Base-by-base conservation (phyloP, 345 rosid species). In the Boechera divaricarpa region DNA sequence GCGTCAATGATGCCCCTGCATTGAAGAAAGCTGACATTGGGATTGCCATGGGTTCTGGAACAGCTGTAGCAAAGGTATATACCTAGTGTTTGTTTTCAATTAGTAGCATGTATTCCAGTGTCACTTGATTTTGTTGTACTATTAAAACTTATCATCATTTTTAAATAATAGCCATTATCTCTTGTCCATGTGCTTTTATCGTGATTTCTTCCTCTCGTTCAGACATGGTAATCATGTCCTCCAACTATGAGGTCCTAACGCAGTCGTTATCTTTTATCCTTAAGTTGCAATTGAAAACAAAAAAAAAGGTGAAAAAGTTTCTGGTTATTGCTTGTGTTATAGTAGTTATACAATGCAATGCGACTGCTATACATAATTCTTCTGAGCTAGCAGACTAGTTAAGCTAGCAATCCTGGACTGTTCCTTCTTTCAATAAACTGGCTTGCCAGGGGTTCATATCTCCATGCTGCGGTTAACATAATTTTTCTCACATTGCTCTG, bases 21-120 rank as follows among this genome's bases (percentile, higher is more conserved):
- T 74, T 95, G 39, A 95, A 90, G 87, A 95, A 92, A 86, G 98
- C 99, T 70, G 88, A 95, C 80, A 95, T 95, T 71, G 99, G 99
- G 75, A 87, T 95, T 82, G 99, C 99, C 54, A 95, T 95, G 98
- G 99, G 99, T 80, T 95, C 99, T 80, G 99, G 98, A 82, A 95
- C 98, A 77, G 97, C 98, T 55, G 99, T 92, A 82, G 99, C 99
- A 61, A 95, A 95, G 98, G 99, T 95, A 83, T 38, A 36, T 12
- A 5, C 57, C 69, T 21, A 54, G 24, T 55, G 36, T 60, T 66
- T 61, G 35, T 41, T 64, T 58, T 29, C 44, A 48, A 0, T 65
- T 47, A 29, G 67, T 53, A 44, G 48, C 67, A 28, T 70, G 58
- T 47, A 55, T 57, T 63, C 60, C 35, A 62, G 70, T 54, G 70